These are phyloP conservation scores for Exophiala sp. DNA, from an alignment of 2,329 filamentous ascomycete genomes.

Conservation along the genomic window DNA sequence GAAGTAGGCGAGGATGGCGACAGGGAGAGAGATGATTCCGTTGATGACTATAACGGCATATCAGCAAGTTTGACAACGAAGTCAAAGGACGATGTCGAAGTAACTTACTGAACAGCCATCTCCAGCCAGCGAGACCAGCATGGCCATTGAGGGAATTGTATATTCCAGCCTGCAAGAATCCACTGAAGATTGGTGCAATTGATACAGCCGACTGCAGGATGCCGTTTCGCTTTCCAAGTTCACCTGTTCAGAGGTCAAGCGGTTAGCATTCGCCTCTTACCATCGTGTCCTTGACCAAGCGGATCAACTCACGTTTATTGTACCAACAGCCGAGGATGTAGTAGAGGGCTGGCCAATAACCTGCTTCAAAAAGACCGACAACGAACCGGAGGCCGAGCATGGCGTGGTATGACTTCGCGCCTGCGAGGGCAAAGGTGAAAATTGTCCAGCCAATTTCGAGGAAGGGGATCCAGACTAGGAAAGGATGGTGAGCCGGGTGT, in stretches of 20 bases:
- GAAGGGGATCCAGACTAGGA: conserved; percentile 30
- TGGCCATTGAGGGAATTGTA: conserved; percentile 50
- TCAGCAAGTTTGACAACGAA: neutral
- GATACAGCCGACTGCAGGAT: conserved; percentile 19
- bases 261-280: neutral
- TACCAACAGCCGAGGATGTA: conserved; percentile 20
- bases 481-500: conserved; percentile 40
- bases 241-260: conserved; percentile 26
- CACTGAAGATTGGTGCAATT: conserved; percentile 31
- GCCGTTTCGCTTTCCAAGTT: conserved; percentile 24
- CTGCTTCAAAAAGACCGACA: conserved; percentile 19
- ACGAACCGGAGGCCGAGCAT: conserved; percentile 18
- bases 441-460: conserved; percentile 20
- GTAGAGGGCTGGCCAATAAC: conserved; percentile 28
- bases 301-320: conserved; percentile 18
- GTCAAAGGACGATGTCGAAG: neutral
- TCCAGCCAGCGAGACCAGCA: conserved; percentile 47
- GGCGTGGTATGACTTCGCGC: conserved; percentile 11
- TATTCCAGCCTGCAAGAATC: conserved; percentile 51
- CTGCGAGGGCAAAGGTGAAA: conserved; percentile 20
- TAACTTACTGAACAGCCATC: conserved; percentile 41
- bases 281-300: neutral
- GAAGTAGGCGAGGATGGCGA: conserved; percentile 18
- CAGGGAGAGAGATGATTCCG: conserved; percentile 16
- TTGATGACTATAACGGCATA: conserved; percentile 13